Evolutionary conservation across 2,329 filamentous ascomycete species (phyloP).

Genomic region (Bipolaris bicolor): DNA sequence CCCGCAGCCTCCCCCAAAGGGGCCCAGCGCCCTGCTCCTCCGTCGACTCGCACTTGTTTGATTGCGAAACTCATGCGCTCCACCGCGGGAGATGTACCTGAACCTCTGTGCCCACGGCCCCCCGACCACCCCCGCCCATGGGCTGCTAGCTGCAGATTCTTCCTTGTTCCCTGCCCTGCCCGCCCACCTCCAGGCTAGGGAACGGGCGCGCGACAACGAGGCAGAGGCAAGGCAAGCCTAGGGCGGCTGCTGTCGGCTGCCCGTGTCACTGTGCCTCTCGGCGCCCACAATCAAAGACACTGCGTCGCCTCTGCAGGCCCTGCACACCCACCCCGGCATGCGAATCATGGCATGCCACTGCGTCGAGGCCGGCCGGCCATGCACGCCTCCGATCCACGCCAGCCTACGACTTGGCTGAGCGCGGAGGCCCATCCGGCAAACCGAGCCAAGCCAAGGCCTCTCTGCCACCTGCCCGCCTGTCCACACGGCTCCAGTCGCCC

Average conservation of each 20-base stretch:
- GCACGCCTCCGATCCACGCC: conserved; percentile 24
- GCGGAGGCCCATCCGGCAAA: conserved; percentile 26
- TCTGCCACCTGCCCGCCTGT: conserved; percentile 22
- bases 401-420: conserved; percentile 14
- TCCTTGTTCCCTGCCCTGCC: conserved; percentile 6
- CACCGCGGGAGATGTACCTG: conserved; percentile 42
- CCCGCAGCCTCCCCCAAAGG: not conserved
- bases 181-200: conserved; percentile 10
- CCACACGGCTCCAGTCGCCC: conserved; percentile 30
- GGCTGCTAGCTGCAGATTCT: conserved; percentile 30
- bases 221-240: not conserved
- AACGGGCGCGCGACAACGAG: not conserved
- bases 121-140: conserved; percentile 28
- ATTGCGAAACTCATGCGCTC: conserved; percentile 12
- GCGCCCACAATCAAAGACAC: conserved; percentile 36
- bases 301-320: conserved; percentile 24
- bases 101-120: conserved; percentile 27
- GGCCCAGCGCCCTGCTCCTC: not conserved
- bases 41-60: not conserved
- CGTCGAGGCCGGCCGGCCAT: conserved; percentile 28
- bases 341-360: conserved; percentile 32
- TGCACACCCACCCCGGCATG: conserved; percentile 20
- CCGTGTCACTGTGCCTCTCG: conserved; percentile 36
- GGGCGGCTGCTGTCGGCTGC: conserved; percentile 37
- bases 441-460: conserved; percentile 24